Conservation (phyloP, 2,329 filamentous ascomycete genomes). For the Teratosphaeria pseudoeucalypti region DNA sequence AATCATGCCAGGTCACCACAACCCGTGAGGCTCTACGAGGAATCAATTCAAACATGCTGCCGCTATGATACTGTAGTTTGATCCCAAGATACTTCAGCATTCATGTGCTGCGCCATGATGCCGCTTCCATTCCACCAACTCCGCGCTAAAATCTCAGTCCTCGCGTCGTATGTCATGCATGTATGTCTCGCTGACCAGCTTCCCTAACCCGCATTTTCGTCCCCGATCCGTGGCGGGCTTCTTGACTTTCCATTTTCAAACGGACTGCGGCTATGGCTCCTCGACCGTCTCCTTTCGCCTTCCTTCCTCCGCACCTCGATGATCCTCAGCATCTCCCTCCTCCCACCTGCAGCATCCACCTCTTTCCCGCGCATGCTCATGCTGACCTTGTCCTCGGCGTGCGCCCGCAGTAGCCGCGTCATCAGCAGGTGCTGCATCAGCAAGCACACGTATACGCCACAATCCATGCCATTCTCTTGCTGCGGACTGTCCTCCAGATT, state of each 20-base stretch:
- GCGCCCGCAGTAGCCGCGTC: slow-evolving; percentile 67
- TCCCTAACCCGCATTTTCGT: slow-evolving; percentile 13
- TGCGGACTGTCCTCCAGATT: slow-evolving; percentile 78
- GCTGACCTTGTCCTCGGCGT: slow-evolving; percentile 74
- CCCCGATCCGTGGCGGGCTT: slow-evolving; percentile 21
- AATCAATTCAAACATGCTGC: neutral
- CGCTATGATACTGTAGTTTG: neutral
- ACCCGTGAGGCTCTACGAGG: neutral
- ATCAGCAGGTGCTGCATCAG: slow-evolving; percentile 90
- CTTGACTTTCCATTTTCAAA: slow-evolving; percentile 10
- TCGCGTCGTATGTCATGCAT: too few species aligned
- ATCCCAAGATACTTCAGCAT: neutral
- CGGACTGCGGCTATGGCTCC: slow-evolving; percentile 14
- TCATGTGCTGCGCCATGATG: neutral
- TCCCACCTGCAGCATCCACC: slow-evolving; percentile 66
- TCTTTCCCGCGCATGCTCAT: slow-evolving; percentile 86
- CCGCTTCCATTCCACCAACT: neutral
- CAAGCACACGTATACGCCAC: slow-evolving; percentile 90
- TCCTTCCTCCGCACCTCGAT: slow-evolving; percentile 82
- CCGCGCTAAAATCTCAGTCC: neutral
- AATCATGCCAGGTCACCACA: neutral
- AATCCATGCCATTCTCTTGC: slow-evolving; percentile 87
- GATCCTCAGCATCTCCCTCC: slow-evolving; percentile 84
- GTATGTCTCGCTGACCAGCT: neutral
- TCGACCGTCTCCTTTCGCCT: slow-evolving; percentile 69